Evolutionary conservation across 2,329 filamentous ascomycete species (phyloP).

Genomic region (Blastomyces gilchristii): DNA sequence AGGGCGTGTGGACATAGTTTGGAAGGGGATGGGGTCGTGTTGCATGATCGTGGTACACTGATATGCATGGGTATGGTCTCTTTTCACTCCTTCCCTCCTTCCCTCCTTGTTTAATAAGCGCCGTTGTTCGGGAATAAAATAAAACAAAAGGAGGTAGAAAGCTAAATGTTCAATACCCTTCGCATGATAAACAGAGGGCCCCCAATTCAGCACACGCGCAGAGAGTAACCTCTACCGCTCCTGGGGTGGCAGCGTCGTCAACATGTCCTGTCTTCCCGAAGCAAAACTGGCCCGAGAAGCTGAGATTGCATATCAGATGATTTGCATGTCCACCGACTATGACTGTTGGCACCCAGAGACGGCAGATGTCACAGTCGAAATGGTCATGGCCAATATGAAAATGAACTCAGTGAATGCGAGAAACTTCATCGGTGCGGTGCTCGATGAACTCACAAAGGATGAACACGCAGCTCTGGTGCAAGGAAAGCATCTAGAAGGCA

Average conservation of each 20-base stretch:
- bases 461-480: constrained; percentile 65
- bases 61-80: constrained; percentile 71
- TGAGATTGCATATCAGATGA: constrained; percentile 94
- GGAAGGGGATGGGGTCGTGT: constrained; percentile 69
- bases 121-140: background rate
- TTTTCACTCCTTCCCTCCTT: constrained; percentile 1
- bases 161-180: constrained; percentile 2
- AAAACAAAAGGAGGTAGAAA: background rate
- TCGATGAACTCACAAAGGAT: constrained; percentile 72
- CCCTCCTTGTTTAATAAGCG: constrained; percentile 2
- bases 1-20: constrained; percentile 64
- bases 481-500: constrained; percentile 72
- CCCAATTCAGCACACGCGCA: constrained; percentile 91
- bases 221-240: constrained; percentile 91
- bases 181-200: constrained; percentile 57
- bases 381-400: constrained; percentile 96
- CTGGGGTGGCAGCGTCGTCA: constrained; percentile 92
- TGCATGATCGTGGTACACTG: constrained; percentile 76
- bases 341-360: constrained; percentile 81
- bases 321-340: constrained; percentile 99
- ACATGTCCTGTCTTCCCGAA: constrained; percentile 94
- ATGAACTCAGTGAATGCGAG: constrained; percentile 83
- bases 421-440: constrained; percentile 70
- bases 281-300: constrained; percentile 93
- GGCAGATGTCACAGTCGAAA: constrained; percentile 79